Percentiles rank a stretch among this genome's conserved stretches.
These are phyloP conservation scores for Fusarium miscanthi DNA, from an alignment of 2,329 filamentous ascomycete species.

Conservation along the genomic window DNA sequence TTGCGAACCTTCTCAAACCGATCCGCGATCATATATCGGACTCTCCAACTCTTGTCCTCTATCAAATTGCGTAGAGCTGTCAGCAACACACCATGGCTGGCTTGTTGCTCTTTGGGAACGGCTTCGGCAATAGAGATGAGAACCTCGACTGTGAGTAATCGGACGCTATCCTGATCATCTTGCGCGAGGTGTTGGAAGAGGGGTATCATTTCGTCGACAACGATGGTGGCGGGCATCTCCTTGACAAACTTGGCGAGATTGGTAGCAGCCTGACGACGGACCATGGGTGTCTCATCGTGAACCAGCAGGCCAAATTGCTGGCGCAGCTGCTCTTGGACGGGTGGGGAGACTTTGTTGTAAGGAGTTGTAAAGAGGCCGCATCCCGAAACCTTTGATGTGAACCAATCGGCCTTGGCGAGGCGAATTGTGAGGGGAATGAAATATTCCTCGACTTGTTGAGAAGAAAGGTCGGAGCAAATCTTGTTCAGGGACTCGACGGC, in stretches of 20 bases:
- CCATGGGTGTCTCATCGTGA: constrained; percentile 99
- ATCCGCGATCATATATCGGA: constrained; percentile 99
- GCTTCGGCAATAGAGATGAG: constrained; percentile 96
- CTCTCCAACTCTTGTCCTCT: constrained; percentile 99
- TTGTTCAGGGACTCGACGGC: constrained; percentile 99
- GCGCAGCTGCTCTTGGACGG: constrained; percentile 90
- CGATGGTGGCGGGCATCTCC: constrained; percentile 90
- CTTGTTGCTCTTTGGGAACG: constrained; percentile 97
- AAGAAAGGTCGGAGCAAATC: constrained; percentile 92
- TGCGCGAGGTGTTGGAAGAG: constrained; percentile 96
- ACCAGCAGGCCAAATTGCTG: constrained; percentile 93
- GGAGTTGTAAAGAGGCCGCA: constrained; percentile 94
- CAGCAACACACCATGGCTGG: constrained; percentile 92
- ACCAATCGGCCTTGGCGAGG: constrained; percentile 99
- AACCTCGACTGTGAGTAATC: constrained; percentile 94
- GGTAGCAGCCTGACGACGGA: constrained; percentile 94
- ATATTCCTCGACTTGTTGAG: constrained; percentile 94
- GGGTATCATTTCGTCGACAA: constrained; percentile 99
- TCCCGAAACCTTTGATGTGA: constrained; percentile 98
- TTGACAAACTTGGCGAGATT: constrained; percentile 98
- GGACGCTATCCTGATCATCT: constrained; percentile 98
- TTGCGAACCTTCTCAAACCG: constrained; percentile 85
- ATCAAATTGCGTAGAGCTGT: constrained; percentile 92
- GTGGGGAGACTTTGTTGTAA: constrained; percentile 88
- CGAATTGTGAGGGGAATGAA: constrained; percentile 96